These are phyloP conservation scores for Colletotrichum incanum DNA, from an alignment of 2,329 filamentous ascomycete genomes.

Conservation along the genomic window DNA sequence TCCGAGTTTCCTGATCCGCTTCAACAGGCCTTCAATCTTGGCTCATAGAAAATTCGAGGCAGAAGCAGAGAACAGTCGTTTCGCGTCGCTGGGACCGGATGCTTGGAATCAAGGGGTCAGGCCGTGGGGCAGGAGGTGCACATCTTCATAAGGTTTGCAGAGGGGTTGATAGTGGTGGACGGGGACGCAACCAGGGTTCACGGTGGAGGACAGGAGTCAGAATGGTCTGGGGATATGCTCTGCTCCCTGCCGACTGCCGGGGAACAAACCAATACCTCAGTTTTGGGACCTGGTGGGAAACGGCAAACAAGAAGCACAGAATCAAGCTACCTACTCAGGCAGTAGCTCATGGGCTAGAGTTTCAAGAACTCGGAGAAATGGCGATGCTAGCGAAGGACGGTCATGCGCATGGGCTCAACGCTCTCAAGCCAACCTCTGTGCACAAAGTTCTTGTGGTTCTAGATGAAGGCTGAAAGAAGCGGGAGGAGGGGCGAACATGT, in stretches of 20 bases:
- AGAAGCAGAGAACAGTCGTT: background rate
- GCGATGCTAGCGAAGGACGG: conserved; percentile 1
- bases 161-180: background rate
- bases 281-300: background rate
- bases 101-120: conserved; percentile 14
- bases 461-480: conserved; percentile 17
- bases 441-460: conserved; percentile 26
- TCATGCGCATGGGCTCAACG: conserved; percentile 9
- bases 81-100: background rate
- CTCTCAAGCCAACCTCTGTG: conserved; percentile 16
- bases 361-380: conserved; percentile 33
- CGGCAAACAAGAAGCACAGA: conserved; percentile 4
- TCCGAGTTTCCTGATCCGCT: background rate
- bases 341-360: conserved; percentile 20
- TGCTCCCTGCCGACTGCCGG: conserved; percentile 9
- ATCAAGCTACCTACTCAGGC: conserved; percentile 1
- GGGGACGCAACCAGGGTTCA: background rate
- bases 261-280: conserved; percentile 5
- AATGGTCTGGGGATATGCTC: background rate
- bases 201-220: background rate
- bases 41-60: background rate
- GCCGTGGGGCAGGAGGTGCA: conserved; percentile 20
- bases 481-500: conserved; percentile 12
- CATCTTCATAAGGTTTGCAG: conserved; percentile 20
- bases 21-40: background rate